Conservation (phyloP, 257 asterid species). For the Oldenlandia corymbosa region DNA sequence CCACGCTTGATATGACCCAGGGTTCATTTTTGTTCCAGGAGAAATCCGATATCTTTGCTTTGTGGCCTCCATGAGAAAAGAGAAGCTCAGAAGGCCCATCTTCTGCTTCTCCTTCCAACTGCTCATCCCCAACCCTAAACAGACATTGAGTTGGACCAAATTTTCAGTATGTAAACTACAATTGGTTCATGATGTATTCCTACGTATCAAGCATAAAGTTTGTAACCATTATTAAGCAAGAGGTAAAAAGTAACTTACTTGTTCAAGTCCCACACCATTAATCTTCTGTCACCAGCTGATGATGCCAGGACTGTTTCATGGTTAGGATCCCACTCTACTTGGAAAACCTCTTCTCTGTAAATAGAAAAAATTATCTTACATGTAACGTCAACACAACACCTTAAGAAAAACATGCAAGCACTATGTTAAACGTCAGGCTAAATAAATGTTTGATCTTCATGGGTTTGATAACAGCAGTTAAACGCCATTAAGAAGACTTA, state of each 20-base stretch:
- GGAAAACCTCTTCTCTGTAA: conserved; percentile 87
- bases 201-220: background rate
- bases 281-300: conserved; percentile 85
- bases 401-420: background rate
- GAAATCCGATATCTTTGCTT: conserved; percentile 83
- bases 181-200: background rate
- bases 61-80: conserved; percentile 96
- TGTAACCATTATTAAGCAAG: background rate
- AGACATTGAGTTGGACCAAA: background rate
- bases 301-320: conserved; percentile 92
- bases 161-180: background rate
- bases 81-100: conserved; percentile 97
- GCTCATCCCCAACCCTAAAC: conserved; percentile 89
- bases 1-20: conserved; percentile 94
- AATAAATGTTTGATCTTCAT: background rate
- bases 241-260: conserved; percentile 36
- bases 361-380: conserved; percentile 1
- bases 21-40: conserved; percentile 87
- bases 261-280: conserved; percentile 95
- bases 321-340: conserved; percentile 99
- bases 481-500: conserved; percentile 37
- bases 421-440: background rate
- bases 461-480: background rate
- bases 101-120: conserved; percentile 97
- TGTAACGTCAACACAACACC: background rate